A percentile compares a stretch with the other conserved stretches of the same genome.
Evolutionary conservation across 208 protist genomes (phyloP).

Genomic region (Trypanosomatidae sp.): DNA sequence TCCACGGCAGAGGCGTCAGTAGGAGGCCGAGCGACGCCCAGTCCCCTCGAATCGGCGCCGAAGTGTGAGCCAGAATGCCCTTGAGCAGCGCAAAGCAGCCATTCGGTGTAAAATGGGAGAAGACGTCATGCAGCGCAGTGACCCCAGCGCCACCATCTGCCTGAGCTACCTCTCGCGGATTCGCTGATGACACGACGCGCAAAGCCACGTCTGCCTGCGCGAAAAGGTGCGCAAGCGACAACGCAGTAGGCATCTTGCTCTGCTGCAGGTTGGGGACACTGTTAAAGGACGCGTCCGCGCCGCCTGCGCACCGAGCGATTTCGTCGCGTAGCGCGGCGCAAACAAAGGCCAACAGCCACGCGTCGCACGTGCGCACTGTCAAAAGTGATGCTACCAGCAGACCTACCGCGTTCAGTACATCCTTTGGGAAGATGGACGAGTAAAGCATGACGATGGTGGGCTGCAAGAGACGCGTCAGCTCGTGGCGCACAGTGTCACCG

Average conservation of each 20-base stretch:
- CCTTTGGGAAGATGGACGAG: conserved; percentile 75
- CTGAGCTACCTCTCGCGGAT: conserved; percentile 7
- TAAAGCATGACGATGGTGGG: conserved; percentile 66
- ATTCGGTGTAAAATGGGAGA: conserved; percentile 61
- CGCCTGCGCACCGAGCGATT: neutral
- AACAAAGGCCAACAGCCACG: conserved; percentile 44
- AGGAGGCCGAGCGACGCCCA: conserved; percentile 43
- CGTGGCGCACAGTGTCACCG: conserved; percentile 6
- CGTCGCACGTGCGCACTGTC: conserved; percentile 59
- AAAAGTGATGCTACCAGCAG: conserved; percentile 75
- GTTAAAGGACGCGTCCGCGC: neutral
- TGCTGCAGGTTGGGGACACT: neutral
- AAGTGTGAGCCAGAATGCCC: conserved; percentile 81
- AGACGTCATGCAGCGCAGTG: conserved; percentile 31
- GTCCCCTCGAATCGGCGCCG: conserved; percentile 46
- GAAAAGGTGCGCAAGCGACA: conserved; percentile 18
- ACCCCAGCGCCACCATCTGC: conserved; percentile 8
- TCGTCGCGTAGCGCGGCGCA: conserved; percentile 38
- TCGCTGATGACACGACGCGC: conserved; percentile 14
- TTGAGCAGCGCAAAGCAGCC: conserved; percentile 84
- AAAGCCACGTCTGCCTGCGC: conserved; percentile 14
- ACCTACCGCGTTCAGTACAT: conserved; percentile 86
- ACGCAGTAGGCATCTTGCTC: neutral
- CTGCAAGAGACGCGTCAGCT: conserved; percentile 48
- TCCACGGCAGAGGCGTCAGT: conserved; percentile 22